A percentile compares a stretch with the other conserved stretches of the same genome.
Evolutionary conservation across 495 filamentous ascomycete genomes (phyloP).

Genomic region (Elaphomyces granulatus): DNA sequence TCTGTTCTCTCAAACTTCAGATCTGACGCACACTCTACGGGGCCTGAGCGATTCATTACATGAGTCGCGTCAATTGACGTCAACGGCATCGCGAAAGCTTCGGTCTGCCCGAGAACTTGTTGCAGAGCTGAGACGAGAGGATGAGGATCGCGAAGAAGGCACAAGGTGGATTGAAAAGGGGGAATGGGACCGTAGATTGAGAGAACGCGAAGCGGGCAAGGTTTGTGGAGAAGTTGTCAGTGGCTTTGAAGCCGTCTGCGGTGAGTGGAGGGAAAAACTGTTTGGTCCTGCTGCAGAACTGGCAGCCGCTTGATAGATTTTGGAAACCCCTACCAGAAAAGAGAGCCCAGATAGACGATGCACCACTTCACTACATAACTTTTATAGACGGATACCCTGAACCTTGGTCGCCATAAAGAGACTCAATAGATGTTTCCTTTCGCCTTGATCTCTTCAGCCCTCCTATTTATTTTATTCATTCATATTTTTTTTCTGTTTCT

Average conservation of each 20-base stretch:
- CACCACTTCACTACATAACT: too few species aligned
- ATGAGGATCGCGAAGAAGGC: constrained; percentile 67
- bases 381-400: too few species aligned
- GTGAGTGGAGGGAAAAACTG: constrained; percentile 43
- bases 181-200: constrained; percentile 63
- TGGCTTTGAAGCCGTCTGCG: constrained; percentile 81
- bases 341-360: too few species aligned
- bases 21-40: constrained; percentile 66
- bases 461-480: too few species aligned
- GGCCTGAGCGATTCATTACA: constrained; percentile 84
- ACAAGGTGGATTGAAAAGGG: constrained; percentile 64
- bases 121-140: constrained; percentile 66
- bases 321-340: too few species aligned
- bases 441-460: too few species aligned
- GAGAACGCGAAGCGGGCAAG: constrained; percentile 58
- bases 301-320: constrained; percentile 7
- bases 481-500: too few species aligned
- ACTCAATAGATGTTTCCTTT: too few species aligned
- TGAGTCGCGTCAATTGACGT: constrained; percentile 80
- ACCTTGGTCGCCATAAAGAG: too few species aligned
- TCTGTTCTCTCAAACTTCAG: constrained; percentile 46
- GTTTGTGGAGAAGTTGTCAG: constrained; percentile 76
- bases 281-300: constrained; percentile 29
- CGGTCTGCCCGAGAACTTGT: constrained; percentile 66
- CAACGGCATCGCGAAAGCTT: constrained; percentile 59